phyloP scores from a whole-genome alignment of 2,329 filamentous ascomycete species.

The Trichoderma atrobrunneum region DNA sequence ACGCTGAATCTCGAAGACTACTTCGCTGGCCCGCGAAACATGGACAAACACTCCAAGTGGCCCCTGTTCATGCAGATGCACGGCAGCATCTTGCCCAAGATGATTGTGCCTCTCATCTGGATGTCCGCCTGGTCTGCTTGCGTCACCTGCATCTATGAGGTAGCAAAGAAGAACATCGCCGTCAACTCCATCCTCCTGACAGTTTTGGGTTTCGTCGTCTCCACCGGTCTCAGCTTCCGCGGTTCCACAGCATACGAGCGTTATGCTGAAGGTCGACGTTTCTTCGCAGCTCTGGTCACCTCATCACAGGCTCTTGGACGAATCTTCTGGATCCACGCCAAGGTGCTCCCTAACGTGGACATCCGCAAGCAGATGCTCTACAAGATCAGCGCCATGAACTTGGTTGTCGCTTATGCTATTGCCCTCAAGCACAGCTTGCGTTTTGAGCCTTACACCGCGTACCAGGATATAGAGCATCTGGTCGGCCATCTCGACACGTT shows the following conservation, averaged over 20 bases:
- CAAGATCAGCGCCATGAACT: conserved; percentile 73
- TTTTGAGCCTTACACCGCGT: conserved; percentile 77
- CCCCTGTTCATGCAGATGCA: conserved; percentile 73
- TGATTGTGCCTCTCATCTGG: conserved; percentile 66
- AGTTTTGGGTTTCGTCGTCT: conserved; percentile 77
- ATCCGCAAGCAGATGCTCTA: conserved; percentile 66
- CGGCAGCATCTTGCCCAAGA: conserved; percentile 70
- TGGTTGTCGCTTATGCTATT: conserved; percentile 74
- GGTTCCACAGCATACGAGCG: conserved; percentile 76
- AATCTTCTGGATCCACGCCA: conserved; percentile 79
- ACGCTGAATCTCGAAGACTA: conserved; percentile 57
- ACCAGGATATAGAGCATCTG: conserved; percentile 68
- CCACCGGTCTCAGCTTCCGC: conserved; percentile 73
- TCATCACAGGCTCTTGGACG: conserved; percentile 68
- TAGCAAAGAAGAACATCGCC: conserved; percentile 38
- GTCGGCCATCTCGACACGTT: conserved; percentile 74
- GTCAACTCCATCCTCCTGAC: conserved; percentile 57
- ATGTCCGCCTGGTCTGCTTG: conserved; percentile 63
- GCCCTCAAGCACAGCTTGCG: conserved; percentile 79
- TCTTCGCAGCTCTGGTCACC: conserved; percentile 59
- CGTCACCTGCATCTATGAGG: conserved; percentile 56
- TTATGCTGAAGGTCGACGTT: conserved; percentile 62
- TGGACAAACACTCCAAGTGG: conserved; percentile 72
- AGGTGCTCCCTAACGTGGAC: conserved; percentile 46
- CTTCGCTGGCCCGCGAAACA: conserved; percentile 65